Conservation (phyloP, 768 basidiomycete genomes). For the Suillus cothurnatus region DNA sequence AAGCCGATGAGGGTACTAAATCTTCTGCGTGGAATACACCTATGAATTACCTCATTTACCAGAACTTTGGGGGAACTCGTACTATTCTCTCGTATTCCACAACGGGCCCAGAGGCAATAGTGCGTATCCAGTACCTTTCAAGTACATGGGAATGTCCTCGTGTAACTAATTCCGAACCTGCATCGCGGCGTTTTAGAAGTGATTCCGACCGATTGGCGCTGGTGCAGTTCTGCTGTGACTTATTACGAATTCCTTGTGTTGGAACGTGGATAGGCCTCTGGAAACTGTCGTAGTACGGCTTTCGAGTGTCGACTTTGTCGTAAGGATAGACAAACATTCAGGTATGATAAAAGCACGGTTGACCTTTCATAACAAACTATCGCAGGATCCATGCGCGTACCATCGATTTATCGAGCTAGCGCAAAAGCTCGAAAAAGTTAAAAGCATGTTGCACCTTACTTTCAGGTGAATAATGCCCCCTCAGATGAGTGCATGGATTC, state of each 20-base stretch:
- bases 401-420: slow-evolving; percentile 11
- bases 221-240: slow-evolving; percentile 29
- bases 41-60: slow-evolving; percentile 28
- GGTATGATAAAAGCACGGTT: slow-evolving; percentile 23
- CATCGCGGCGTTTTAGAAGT: slow-evolving; percentile 35
- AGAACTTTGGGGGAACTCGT: slow-evolving; percentile 23
- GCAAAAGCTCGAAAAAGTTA: slow-evolving; percentile 11
- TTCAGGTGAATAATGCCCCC: slow-evolving; percentile 40
- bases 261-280: slow-evolving; percentile 16
- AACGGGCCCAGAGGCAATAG: slow-evolving; percentile 35
- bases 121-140: slow-evolving; percentile 34
- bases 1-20: slow-evolving; percentile 15
- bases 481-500: slow-evolving; percentile 27
- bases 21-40: slow-evolving; percentile 19
- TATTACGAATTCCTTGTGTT: slow-evolving; percentile 32
- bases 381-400: slow-evolving; percentile 29
- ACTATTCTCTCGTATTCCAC: slow-evolving; percentile 22
- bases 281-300: slow-evolving; percentile 29
- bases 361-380: slow-evolving; percentile 7
- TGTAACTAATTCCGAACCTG: slow-evolving; percentile 29
- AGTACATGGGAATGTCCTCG: slow-evolving; percentile 22
- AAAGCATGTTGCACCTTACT: slow-evolving; percentile 29
- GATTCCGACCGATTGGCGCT: slow-evolving; percentile 26
- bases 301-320: slow-evolving; percentile 38
- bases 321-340: slow-evolving; percentile 32